These are phyloP conservation scores for Hyphodiscus hymeniophilus DNA, from an alignment of 495 filamentous ascomycete species.

Conservation along the genomic window DNA sequence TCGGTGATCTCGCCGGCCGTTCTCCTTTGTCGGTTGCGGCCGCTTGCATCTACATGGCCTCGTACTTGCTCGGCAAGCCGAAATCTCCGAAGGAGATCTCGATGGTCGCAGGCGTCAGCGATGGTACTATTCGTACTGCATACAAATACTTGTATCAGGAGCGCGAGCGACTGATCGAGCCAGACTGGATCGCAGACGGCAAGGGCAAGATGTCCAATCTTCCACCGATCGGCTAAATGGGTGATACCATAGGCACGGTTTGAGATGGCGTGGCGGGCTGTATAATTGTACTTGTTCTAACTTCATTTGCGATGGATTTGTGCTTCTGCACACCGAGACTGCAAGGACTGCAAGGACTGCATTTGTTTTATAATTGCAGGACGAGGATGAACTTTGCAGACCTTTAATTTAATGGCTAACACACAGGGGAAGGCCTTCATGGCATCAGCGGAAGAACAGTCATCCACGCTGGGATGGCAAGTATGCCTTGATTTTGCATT, in stretches of 20 bases:
- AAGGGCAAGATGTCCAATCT: constrained; percentile 62
- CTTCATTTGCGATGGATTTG: constrained; percentile 10
- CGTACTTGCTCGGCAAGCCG: constrained; percentile 69
- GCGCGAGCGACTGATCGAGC: constrained; percentile 63
- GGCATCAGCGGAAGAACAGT: background rate
- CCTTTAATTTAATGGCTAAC: constrained; percentile 3
- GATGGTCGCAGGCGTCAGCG: constrained; percentile 73
- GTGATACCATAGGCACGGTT: constrained; percentile 11
- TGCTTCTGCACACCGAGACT: constrained; percentile 6
- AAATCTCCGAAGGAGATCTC: constrained; percentile 81
- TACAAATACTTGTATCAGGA: constrained; percentile 79
- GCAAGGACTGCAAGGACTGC: constrained; percentile 2
- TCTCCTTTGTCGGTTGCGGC: constrained; percentile 91
- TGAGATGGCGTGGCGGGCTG: background rate
- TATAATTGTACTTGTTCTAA: constrained; percentile 2
- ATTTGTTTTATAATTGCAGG: constrained; percentile 14
- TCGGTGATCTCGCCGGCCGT: constrained; percentile 77
- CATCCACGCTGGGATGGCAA: constrained; percentile 7
- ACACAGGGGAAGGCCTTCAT: background rate
- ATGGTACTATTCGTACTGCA: constrained; percentile 90
- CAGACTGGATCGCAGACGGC: constrained; percentile 62
- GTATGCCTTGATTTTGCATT: background rate
- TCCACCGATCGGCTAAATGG: constrained; percentile 38
- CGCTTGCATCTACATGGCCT: constrained; percentile 92
- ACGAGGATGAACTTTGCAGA: constrained; percentile 7